phyloP scores from a whole-genome alignment of 2,329 filamentous ascomycete genomes.

The Aspergillus texensis region DNA sequence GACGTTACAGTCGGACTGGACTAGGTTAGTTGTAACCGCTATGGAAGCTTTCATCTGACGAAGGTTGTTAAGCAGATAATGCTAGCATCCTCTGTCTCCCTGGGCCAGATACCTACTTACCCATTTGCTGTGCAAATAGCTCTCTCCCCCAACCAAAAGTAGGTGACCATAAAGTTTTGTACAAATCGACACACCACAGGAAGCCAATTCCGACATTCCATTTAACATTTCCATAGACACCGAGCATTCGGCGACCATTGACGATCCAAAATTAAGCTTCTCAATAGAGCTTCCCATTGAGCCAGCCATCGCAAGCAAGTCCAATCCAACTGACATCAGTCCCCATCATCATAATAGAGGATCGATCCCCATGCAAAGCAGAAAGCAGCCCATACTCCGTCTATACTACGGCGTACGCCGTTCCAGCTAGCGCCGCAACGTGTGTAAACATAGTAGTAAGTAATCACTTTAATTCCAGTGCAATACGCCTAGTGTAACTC shows the following conservation, averaged over 20 bases:
- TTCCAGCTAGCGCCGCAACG: neutral
- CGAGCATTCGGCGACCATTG: neutral
- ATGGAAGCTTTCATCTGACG: neutral
- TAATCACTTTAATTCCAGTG: conserved; percentile 1
- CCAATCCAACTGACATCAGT: neutral
- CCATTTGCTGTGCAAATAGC: neutral
- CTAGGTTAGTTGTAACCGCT: neutral
- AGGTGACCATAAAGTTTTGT: neutral
- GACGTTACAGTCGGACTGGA: neutral
- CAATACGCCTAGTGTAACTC: neutral
- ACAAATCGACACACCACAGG: neutral
- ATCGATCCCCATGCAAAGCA: neutral
- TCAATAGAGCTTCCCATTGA: neutral
- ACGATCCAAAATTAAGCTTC: neutral
- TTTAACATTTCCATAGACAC: neutral
- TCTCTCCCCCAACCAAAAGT: neutral
- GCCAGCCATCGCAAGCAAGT: neutral
- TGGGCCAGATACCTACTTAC: no score
- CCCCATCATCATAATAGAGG: neutral
- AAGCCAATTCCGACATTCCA: neutral
- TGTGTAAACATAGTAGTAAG: neutral
- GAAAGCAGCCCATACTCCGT: neutral
- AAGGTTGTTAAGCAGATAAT: neutral
- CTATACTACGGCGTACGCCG: neutral
- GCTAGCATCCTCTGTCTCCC: no score